A percentile compares a stretch with the other conserved stretches of the same genome.
These are phyloP conservation scores for Solanum acaule DNA, from an alignment of 257 asterid genomes.

Conservation along the genomic window DNA sequence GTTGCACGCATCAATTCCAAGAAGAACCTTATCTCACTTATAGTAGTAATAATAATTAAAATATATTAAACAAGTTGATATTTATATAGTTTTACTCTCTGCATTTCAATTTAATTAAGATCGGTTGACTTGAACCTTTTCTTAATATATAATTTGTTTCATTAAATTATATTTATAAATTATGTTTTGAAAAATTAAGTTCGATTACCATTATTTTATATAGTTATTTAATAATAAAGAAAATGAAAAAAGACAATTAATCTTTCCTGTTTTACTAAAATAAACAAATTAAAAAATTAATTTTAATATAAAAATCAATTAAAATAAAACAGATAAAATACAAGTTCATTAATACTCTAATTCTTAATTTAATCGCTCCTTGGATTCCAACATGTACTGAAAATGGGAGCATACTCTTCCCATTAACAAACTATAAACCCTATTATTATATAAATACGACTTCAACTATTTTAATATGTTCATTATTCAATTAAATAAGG, in stretches of 20 bases:
- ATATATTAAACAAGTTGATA: neutral
- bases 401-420: constrained; percentile 25
- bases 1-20: neutral
- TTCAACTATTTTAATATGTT: neutral
- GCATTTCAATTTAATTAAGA: no score
- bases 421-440: neutral
- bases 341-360: neutral
- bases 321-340: neutral
- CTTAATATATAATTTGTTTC: no score
- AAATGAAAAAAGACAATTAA: no score
- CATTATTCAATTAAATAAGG: neutral
- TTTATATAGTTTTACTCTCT: neutral
- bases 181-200: no score
- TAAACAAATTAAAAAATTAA: accelerated
- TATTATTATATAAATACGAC: neutral
- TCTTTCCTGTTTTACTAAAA: no score
- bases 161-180: no score
- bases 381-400: constrained; percentile 49
- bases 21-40: neutral
- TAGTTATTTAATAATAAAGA: no score
- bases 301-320: no score
- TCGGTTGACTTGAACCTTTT: neutral
- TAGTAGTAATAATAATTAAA: neutral
- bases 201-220: no score
- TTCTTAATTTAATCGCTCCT: constrained; percentile 23